Evolutionary conservation across 495 filamentous ascomycete species (phyloP).

Genomic region (Talaromyces trachyspermus): DNA sequence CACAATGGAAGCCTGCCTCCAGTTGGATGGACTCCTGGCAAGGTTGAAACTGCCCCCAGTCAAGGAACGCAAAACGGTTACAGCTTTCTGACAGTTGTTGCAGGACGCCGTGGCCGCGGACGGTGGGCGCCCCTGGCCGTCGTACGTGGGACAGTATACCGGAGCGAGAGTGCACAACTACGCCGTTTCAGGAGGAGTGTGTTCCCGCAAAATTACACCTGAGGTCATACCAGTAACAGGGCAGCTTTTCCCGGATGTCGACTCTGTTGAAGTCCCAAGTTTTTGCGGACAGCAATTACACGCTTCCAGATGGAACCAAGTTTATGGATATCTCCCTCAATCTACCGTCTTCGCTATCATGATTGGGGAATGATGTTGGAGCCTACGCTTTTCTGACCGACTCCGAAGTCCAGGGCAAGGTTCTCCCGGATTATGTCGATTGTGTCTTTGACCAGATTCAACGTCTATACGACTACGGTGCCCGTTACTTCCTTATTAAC

Average conservation of each 20-base stretch:
- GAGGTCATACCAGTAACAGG: background rate
- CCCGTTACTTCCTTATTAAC: background rate
- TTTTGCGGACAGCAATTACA: constrained; percentile 2
- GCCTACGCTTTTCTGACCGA: background rate
- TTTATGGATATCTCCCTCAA: background rate
- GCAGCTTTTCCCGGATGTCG: background rate
- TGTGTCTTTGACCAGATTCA: constrained; percentile 2
- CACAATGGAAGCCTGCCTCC: too few relatives aligned
- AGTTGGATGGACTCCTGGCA: too few relatives aligned
- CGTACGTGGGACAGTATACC: background rate
- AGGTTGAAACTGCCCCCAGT: too few relatives aligned
- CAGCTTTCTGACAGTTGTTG: too few relatives aligned
- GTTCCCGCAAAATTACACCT: background rate
- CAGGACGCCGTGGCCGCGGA: too few relatives aligned
- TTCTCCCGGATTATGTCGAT: background rate
- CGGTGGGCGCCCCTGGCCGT: too few relatives aligned
- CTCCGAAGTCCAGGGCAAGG: background rate
- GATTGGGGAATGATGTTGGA: constrained; percentile 4
- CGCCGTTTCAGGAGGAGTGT: background rate
- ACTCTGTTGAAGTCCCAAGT: background rate
- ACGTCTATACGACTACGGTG: background rate
- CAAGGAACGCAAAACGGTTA: too few relatives aligned
- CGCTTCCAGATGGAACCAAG: background rate
- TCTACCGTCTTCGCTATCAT: background rate
- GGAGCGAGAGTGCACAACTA: constrained; percentile 2